Evolutionary conservation across 2,329 filamentous ascomycete genomes (phyloP), one percentile per base, ranked within the genome.

Genomic region (Coccinonectria pachysandricola): DNA sequence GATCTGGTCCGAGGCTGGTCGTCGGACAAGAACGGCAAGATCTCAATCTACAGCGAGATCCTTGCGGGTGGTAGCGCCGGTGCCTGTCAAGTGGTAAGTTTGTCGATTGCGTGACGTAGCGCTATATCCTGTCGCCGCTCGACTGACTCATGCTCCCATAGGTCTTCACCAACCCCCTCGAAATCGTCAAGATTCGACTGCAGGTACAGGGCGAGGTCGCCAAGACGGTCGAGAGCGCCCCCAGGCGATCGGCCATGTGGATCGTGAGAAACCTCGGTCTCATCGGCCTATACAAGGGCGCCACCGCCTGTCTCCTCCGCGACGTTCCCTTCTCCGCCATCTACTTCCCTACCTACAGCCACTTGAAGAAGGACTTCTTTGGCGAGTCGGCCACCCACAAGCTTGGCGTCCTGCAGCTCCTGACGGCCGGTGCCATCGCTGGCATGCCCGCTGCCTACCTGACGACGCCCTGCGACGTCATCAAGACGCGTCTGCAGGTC

Each of bases 241-340:
- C 83, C 27, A 87, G 81, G 57, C 81, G 91, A 42, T 94, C 87
- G 8, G 91, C 91, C 31, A 82, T 96, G 65, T 98, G 91, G 91
- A 96, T 98, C 44, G 81, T 96, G 35, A 79, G 79, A 53, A 95
- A 98, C 59, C 66, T 98, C 36, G 91, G 91, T 68, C 73, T 98
- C 24, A 68, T 93, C 25, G 91, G 91, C 31, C 67, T 98, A 43
- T 98, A 98, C 71, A 96, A 95, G 69, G 91, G 91, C 36, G 91
- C 88, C 12, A 85, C 79, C 22, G 91, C 91, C 12, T 98, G 91
- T 61, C 66, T 98, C 46, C 71, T 96, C 39, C 87, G 91, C 43
- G 91, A 98, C 56, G 85, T 96, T 20, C 91, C 91, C 22, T 98
- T 98, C 65, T 96, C 88, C 12, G 86, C 85, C 46, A 98, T 98